phyloP scores from a whole-genome alignment of 257 asterid species.

The Penstemon davidsonii region DNA sequence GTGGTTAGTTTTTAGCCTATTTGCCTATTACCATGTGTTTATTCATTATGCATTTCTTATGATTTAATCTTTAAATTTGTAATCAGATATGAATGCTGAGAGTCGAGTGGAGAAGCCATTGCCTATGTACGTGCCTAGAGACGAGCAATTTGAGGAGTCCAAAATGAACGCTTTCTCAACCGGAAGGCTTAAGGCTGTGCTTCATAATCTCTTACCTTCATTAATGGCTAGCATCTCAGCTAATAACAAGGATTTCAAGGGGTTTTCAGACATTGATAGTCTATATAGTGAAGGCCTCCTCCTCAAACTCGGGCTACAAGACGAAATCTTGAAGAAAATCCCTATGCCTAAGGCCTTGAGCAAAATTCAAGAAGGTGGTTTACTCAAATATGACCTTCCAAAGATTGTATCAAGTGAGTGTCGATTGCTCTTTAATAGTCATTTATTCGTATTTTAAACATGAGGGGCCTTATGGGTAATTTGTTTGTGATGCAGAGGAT shows the following conservation, averaged over 20 bases:
- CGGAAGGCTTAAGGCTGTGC: constrained; percentile 85
- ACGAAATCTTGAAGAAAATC: constrained; percentile 67
- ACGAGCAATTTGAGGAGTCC: constrained; percentile 94
- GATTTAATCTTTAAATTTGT: constrained; percentile 1
- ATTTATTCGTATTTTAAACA: neutral
- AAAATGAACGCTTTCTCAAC: constrained; percentile 78
- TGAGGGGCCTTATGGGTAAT: neutral
- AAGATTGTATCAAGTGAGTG: constrained; percentile 78
- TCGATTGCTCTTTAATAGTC: neutral
- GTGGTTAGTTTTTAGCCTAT: constrained; percentile 50
- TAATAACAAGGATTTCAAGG: constrained; percentile 75
- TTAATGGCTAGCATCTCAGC: constrained; percentile 79
- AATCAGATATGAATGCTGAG: constrained; percentile 63
- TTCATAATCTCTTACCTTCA: constrained; percentile 77
- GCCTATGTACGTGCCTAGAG: constrained; percentile 93
- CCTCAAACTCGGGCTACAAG: constrained; percentile 77
- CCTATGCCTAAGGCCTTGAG: constrained; percentile 69
- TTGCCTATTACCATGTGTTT: neutral
- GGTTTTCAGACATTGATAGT: constrained; percentile 82
- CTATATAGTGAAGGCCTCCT: constrained; percentile 86
- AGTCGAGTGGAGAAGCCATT: constrained; percentile 93
- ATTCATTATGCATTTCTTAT: neutral
- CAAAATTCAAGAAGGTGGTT: constrained; percentile 73
- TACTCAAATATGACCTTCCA: constrained; percentile 82
- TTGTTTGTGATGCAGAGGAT: constrained; percentile 60